Evolutionary conservation across 2,329 filamentous ascomycete genomes (phyloP).

Genomic region (Aureobasidium uvarum): DNA sequence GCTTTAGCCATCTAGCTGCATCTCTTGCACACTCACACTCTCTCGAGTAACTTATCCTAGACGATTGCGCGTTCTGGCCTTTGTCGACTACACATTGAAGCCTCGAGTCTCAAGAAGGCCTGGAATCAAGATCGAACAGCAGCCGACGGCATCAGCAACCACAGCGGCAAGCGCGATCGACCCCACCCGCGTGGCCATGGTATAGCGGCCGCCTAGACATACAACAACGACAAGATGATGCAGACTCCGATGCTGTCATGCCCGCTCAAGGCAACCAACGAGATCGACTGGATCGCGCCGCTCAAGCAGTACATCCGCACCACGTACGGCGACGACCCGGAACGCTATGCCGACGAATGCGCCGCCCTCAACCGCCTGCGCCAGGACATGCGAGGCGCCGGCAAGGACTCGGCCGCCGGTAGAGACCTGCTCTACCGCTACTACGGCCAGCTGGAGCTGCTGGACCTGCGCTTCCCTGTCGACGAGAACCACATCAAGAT

Average conservation of each 20-base stretch:
- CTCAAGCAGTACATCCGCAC: slow-evolving; percentile 91
- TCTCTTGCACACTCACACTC: not conserved
- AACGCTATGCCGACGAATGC: slow-evolving; percentile 94
- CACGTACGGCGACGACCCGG: slow-evolving; percentile 94
- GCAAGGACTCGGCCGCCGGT: slow-evolving; percentile 92
- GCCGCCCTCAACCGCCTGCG: slow-evolving; percentile 87
- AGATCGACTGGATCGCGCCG: slow-evolving; percentile 95
- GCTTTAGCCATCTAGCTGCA: slow-evolving; percentile 11
- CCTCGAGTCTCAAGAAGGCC: not conserved
- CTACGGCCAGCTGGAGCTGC: slow-evolving; percentile 92
- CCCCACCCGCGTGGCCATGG: slow-evolving; percentile 25
- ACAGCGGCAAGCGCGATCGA: slow-evolving; percentile 6
- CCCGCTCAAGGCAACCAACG: slow-evolving; percentile 89
- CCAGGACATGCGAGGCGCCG: slow-evolving; percentile 97
- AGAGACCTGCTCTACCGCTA: slow-evolving; percentile 94
- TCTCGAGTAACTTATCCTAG: not conserved
- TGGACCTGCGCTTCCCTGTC: slow-evolving; percentile 92
- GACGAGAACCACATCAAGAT: slow-evolving; percentile 99
- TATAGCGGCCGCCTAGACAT: slow-evolving; percentile 7
- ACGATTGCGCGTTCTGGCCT: not conserved
- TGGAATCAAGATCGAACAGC: not conserved
- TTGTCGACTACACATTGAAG: not conserved
- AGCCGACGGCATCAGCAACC: not conserved
- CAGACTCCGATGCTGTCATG: slow-evolving; percentile 93
- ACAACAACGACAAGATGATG: slow-evolving; percentile 46